These are phyloP conservation scores for Babesia sp. DNA, from an alignment of 169 alveolate species.

Conservation along the genomic window DNA sequence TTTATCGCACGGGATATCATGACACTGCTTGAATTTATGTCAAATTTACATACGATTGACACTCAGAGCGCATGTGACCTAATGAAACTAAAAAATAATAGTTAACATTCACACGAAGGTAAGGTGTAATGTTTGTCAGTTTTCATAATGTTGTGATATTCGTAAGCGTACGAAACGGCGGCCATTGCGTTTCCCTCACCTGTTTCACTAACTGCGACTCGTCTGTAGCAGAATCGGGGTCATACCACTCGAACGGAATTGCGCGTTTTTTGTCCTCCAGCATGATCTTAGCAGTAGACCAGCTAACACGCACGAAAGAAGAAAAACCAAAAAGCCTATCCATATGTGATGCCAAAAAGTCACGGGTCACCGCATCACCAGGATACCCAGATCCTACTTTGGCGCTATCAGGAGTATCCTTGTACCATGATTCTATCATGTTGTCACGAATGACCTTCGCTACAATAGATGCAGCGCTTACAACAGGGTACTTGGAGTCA, in stretches of 20 bases:
- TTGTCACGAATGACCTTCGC: constrained; percentile 96
- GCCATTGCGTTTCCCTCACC: constrained; percentile 1
- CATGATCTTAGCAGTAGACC: constrained; percentile 85
- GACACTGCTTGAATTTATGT: too few species aligned
- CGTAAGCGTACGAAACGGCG: constrained; percentile 26
- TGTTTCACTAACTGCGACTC: neutral
- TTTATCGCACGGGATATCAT: too few species aligned
- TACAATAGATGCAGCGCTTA: constrained; percentile 96
- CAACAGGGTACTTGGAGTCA: constrained; percentile 92
- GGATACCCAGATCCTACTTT: constrained; percentile 82
- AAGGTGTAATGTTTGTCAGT: too few species aligned
- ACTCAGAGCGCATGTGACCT: too few species aligned
- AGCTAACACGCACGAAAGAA: constrained; percentile 82
- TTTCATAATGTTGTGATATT: constrained; percentile 1
- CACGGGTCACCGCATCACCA: constrained; percentile 89
- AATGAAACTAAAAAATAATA: too few species aligned
- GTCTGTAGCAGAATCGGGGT: constrained; percentile 52
- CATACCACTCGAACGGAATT: constrained; percentile 79
- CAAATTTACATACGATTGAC: too few species aligned
- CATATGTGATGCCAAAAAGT: constrained; percentile 84
- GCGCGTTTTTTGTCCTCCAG: constrained; percentile 72
- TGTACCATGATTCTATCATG: constrained; percentile 70
- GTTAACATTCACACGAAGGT: too few species aligned
- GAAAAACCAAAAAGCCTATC: constrained; percentile 95
- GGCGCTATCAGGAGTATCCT: constrained; percentile 32